These are phyloP conservation scores for Salvia hispanica DNA, from an alignment of 257 asterid species.

Conservation along the genomic window DNA sequence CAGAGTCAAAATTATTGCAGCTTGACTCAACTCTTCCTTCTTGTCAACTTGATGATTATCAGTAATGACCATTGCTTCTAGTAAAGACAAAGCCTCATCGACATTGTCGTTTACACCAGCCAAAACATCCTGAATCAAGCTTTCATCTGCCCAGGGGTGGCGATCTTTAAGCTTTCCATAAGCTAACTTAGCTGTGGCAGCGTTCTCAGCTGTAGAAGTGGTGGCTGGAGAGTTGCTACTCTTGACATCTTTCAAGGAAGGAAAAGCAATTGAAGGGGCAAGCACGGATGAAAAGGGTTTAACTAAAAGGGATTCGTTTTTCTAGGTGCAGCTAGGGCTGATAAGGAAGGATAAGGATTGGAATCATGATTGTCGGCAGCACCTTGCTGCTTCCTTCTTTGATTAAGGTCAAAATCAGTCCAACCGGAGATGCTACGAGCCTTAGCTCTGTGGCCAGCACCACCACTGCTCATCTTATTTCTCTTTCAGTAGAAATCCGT, in stretches of 20 bases:
- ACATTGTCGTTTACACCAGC: conserved; percentile 56
- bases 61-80: conserved; percentile 50
- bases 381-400: conserved; percentile 46
- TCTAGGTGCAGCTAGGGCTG: conserved; percentile 34
- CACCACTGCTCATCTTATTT: conserved; percentile 43
- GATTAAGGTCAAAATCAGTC: conserved; percentile 78
- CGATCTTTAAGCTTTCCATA: conserved; percentile 47
- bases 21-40: conserved; percentile 8
- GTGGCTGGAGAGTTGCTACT: conserved; percentile 33
- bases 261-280: conserved; percentile 42
- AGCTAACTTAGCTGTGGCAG: conserved; percentile 15
- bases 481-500: conserved; percentile 11
- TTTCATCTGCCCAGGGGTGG: conserved; percentile 71
- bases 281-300: conserved; percentile 69
- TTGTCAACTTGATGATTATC: conserved; percentile 35
- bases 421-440: conserved; percentile 67
- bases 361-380: conserved; percentile 23
- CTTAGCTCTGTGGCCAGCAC: conserved; percentile 36
- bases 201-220: conserved; percentile 19
- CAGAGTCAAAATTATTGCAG: conserved; percentile 24
- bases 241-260: conserved; percentile 28
- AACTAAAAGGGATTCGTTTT: conserved; percentile 31
- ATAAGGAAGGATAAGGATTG: conserved; percentile 66
- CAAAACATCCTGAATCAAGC: conserved; percentile 76
- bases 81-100: conserved; percentile 50